Evolutionary conservation across 768 basidiomycete genomes (phyloP).

Genomic region (Mycena floridula): DNA sequence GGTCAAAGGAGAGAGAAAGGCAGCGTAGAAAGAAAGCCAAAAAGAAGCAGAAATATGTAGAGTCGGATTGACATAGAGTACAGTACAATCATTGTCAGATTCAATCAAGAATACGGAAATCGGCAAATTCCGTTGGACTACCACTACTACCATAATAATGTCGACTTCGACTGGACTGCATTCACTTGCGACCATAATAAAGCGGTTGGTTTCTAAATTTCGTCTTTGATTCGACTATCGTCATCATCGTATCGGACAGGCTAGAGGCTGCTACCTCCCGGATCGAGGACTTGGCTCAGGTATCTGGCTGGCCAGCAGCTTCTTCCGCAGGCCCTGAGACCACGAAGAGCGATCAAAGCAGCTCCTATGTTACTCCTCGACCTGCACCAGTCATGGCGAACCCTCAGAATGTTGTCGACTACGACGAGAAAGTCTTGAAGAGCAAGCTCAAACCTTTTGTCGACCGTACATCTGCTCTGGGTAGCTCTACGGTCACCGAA

Average conservation of each 20-base stretch:
- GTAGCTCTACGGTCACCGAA: conserved; percentile 62
- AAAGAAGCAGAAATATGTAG: conserved; percentile 37
- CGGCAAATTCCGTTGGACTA: too few relatives aligned
- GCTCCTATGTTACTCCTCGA: conserved; percentile 21
- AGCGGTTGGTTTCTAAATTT: conserved; percentile 44
- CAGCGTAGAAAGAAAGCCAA: conserved; percentile 73
- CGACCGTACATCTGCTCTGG: conserved; percentile 64
- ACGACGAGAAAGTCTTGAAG: conserved; percentile 66
- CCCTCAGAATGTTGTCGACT: conserved; percentile 64
- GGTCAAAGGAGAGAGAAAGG: conserved; percentile 70
- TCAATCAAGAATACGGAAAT: too few relatives aligned
- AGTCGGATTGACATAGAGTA: neutral
- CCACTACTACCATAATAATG: neutral
- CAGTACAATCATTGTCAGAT: too few relatives aligned
- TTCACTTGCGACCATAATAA: conserved; percentile 77
- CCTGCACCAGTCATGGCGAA: conserved; percentile 25
- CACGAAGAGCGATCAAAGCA: conserved; percentile 6
- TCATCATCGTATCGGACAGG: conserved; percentile 36
- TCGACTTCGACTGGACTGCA: conserved; percentile 51
- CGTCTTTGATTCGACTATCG: conserved; percentile 6
- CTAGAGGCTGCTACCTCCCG: conserved; percentile 91
- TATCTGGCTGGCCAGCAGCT: conserved; percentile 20
- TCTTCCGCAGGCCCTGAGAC: conserved; percentile 9
- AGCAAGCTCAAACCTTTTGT: conserved; percentile 72
- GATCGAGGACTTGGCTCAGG: conserved; percentile 81